Conservation (phyloP, 192 early-diverging fungal genomes). For the Spizellomyces punctatus region DNA sequence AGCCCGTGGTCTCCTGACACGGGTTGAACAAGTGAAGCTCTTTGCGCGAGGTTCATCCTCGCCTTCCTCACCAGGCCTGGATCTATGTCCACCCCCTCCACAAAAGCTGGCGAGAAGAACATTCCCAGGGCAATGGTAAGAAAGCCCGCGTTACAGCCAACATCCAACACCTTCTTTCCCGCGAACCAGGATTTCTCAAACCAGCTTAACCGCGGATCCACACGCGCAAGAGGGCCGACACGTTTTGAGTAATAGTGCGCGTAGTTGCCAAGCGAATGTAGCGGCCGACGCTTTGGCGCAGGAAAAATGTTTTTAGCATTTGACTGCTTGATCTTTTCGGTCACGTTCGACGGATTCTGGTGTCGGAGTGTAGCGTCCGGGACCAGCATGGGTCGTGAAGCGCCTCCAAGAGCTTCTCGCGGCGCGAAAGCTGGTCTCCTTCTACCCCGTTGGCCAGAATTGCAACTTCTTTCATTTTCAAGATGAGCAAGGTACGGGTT, state of each 20-base stretch:
- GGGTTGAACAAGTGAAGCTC: constrained; percentile 10
- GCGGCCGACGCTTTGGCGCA: neutral
- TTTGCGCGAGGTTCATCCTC: constrained; percentile 32
- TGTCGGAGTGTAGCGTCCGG: no score
- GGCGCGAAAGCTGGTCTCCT: no score
- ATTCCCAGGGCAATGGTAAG: constrained; percentile 58
- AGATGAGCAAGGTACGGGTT: no score
- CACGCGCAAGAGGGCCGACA: neutral
- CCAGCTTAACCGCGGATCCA: constrained; percentile 62
- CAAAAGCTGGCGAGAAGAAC: constrained; percentile 49
- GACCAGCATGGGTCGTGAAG: no score
- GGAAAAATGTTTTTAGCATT: neutral
- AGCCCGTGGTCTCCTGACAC: neutral
- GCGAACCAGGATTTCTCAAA: constrained; percentile 53
- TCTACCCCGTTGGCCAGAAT: no score
- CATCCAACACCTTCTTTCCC: constrained; percentile 67
- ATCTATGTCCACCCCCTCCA: constrained; percentile 80
- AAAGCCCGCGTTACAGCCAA: constrained; percentile 78
- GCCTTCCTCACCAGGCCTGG: constrained; percentile 64
- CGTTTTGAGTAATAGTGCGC: constrained; percentile 58
- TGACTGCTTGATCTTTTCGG: no score
- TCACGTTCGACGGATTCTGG: no score
- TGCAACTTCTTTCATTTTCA: no score
- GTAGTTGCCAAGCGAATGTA: constrained; percentile 58
- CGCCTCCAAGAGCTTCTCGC: no score